Conservation (phyloP, 495 filamentous ascomycete genomes). For the Sabuloglossum arenarium region DNA sequence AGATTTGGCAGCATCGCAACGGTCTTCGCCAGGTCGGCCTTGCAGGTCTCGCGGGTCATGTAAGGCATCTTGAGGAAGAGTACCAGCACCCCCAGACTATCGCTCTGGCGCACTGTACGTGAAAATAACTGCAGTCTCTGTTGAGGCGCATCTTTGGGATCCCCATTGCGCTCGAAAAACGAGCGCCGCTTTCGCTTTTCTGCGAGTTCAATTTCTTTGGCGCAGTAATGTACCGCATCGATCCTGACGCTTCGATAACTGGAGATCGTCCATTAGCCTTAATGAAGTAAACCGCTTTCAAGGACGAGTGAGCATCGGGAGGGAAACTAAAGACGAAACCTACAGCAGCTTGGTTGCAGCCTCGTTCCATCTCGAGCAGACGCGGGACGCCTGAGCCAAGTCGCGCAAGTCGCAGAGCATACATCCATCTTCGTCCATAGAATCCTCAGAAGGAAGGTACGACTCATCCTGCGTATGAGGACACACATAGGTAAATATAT, state of each 20-base stretch:
- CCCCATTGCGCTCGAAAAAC: slow-evolving; percentile 51
- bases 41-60: slow-evolving; percentile 80
- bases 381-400: slow-evolving; percentile 54
- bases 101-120: slow-evolving; percentile 57
- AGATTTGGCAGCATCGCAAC: slow-evolving; percentile 72
- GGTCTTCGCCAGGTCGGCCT: slow-evolving; percentile 63
- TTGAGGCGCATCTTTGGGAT: slow-evolving; percentile 56
- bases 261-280: not conserved
- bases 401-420: slow-evolving; percentile 93
- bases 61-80: slow-evolving; percentile 79
- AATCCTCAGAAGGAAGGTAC: slow-evolving; percentile 67
- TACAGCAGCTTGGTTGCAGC: slow-evolving; percentile 38
- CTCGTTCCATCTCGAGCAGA: slow-evolving; percentile 50
- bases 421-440: slow-evolving; percentile 63
- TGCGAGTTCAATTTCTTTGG: slow-evolving; percentile 57
- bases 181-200: slow-evolving; percentile 57
- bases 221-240: slow-evolving; percentile 88
- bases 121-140: slow-evolving; percentile 58
- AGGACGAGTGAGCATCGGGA: no score
- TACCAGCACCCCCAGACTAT: slow-evolving; percentile 41
- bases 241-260: slow-evolving; percentile 85
- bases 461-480: slow-evolving; percentile 59
- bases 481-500: slow-evolving; percentile 64
- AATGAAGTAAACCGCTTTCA: no score
- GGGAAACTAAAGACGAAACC: slow-evolving; percentile 9